These are phyloP conservation scores for Metarhizium humberi DNA, from an alignment of 2,329 filamentous ascomycete genomes.

Conservation along the genomic window DNA sequence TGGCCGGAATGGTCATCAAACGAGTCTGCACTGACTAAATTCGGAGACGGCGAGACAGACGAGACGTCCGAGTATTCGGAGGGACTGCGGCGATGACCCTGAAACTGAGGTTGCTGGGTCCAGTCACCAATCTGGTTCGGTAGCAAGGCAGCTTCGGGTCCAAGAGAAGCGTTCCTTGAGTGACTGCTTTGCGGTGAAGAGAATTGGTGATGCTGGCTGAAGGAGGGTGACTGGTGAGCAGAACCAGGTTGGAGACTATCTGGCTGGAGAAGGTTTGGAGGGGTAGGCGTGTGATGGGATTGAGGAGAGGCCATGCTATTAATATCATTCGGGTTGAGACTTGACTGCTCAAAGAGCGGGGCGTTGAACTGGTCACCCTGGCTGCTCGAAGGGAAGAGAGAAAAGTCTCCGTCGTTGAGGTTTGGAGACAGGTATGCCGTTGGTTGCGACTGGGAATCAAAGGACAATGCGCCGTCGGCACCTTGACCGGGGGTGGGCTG, in stretches of 20 bases:
- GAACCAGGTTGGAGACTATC: conserved; percentile 38
- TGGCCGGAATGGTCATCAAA: conserved; percentile 67
- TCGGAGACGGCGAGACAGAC: conserved; percentile 76
- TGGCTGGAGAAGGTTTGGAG: conserved; percentile 43
- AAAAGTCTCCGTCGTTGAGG: conserved; percentile 50
- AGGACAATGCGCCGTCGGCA: conserved; percentile 28
- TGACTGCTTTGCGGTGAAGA: conserved; percentile 38
- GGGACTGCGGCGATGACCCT: conserved; percentile 71
- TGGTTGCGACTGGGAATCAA: conserved; percentile 32
- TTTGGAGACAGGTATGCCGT: conserved; percentile 37
- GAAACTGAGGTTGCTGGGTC: conserved; percentile 53
- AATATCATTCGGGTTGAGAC: conserved; percentile 36
- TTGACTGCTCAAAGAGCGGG: conserved; percentile 46
- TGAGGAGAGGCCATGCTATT: conserved; percentile 46
- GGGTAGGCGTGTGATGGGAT: conserved; percentile 46
- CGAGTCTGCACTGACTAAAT: conserved; percentile 64
- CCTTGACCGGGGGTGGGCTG: conserved; percentile 24
- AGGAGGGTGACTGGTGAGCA: conserved; percentile 47
- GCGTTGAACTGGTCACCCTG: conserved; percentile 50
- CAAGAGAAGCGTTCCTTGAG: conserved; percentile 47
- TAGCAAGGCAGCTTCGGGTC: conserved; percentile 47
- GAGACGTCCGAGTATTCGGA: conserved; percentile 93
- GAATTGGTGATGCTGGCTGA: conserved; percentile 48
- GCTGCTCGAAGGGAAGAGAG: conserved; percentile 50
- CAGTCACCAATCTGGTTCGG: conserved; percentile 43